Percentiles rank a stretch among this genome's conserved stretches.
These are phyloP conservation scores for Wickerhamomyces sp. DNA, from an alignment of 1,139 yeast species.

Conservation along the genomic window DNA sequence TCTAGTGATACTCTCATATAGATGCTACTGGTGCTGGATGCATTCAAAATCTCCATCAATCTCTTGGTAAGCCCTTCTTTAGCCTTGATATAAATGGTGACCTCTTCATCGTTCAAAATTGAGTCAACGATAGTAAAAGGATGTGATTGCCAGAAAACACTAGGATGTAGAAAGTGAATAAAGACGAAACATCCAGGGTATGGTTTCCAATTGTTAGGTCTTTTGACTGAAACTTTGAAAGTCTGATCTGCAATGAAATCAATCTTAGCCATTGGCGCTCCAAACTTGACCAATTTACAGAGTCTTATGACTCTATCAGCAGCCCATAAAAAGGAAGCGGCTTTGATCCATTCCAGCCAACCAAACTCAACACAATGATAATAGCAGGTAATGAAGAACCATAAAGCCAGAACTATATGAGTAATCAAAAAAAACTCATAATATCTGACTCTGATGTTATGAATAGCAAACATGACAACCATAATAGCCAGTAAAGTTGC, in stretches of 20 bases:
- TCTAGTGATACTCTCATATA: slow-evolving; percentile 34
- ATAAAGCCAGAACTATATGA: slow-evolving; percentile 55
- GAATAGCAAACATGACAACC: slow-evolving; percentile 43
- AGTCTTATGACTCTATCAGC: slow-evolving; percentile 54
- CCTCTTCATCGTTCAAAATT: slow-evolving; percentile 29
- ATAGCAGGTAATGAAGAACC: slow-evolving; percentile 57
- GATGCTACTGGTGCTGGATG: slow-evolving; percentile 1
- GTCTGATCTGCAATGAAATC: slow-evolving; percentile 43
- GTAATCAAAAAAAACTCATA: slow-evolving; percentile 60
- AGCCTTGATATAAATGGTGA: slow-evolving; percentile 36
- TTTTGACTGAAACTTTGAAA: slow-evolving; percentile 23
- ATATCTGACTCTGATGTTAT: slow-evolving; percentile 45
- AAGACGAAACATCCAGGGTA: slow-evolving; percentile 64
- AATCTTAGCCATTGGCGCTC: slow-evolving; percentile 40
- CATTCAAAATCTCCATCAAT: slow-evolving; percentile 16
- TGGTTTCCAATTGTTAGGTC: slow-evolving; percentile 38
- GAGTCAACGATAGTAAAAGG: slow-evolving; percentile 40
- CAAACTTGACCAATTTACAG: slow-evolving; percentile 43
- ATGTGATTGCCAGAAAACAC: slow-evolving; percentile 52
- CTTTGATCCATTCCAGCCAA: slow-evolving; percentile 42
- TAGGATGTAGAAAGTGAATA: slow-evolving; percentile 40
- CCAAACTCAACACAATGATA: slow-evolving; percentile 45
- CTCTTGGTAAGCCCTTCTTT: slow-evolving; percentile 42
- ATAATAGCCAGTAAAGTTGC: slow-evolving; percentile 31
- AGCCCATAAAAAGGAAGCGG: slow-evolving; percentile 60